Evolutionary conservation across 2,329 filamentous ascomycete species (phyloP).

Genomic region (Purpureocillium takamizusanense): DNA sequence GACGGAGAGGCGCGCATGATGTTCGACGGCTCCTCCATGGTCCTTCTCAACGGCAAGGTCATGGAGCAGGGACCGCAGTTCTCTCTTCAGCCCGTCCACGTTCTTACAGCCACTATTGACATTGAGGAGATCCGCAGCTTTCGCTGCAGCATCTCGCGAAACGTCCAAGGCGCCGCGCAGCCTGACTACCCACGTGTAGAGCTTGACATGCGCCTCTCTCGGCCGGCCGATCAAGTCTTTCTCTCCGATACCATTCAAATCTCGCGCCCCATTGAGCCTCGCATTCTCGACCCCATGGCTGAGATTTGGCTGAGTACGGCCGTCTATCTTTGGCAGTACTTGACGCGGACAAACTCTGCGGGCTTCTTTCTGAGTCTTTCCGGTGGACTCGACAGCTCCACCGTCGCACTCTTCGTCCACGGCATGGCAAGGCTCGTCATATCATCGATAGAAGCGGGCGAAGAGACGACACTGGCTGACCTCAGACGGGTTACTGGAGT

Average conservation of each 20-base stretch:
- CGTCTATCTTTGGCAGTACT: conserved; percentile 15
- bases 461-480: conserved; percentile 15
- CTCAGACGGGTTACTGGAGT: conserved; percentile 15
- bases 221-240: conserved; percentile 15
- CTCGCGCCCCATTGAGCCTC: conserved; percentile 8
- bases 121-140: conserved; percentile 60
- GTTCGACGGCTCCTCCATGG: conserved; percentile 2
- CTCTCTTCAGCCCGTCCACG: conserved; percentile 26
- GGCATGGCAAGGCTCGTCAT: conserved; percentile 50
- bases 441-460: conserved; percentile 33
- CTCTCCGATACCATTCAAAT: conserved; percentile 15
- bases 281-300: conserved; percentile 16
- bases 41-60: conserved; percentile 56
- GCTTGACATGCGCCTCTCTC: conserved; percentile 14
- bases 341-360: conserved; percentile 35
- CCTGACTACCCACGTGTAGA: conserved; percentile 19
- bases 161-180: conserved; percentile 43
- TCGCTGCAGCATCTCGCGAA: conserved; percentile 44
- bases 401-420: conserved; percentile 17
- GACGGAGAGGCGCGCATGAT: conserved; percentile 29
- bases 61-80: conserved; percentile 55
- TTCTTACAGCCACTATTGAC: conserved; percentile 52
- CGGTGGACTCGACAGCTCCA: conserved; percentile 18
- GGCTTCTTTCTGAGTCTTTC: conserved; percentile 46
- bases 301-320: background rate